Percentiles rank a stretch among this genome's conserved stretches.
phyloP scores from a whole-genome alignment of 1,139 yeast species.

The Geotrichum carabidarum region DNA sequence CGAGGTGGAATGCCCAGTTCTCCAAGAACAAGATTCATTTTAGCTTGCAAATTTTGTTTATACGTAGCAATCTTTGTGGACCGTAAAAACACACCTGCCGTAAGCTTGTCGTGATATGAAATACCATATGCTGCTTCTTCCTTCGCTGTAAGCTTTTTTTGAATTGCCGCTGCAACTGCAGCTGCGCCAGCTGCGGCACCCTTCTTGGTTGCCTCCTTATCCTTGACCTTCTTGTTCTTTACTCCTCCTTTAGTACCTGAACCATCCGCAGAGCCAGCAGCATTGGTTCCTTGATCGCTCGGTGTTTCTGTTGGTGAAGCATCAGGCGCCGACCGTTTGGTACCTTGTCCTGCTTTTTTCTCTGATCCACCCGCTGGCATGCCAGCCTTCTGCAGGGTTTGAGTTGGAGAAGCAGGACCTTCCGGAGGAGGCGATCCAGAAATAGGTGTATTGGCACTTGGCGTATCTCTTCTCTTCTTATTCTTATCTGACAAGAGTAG shows the following conservation, averaged over 20 bases:
- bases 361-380: conserved; percentile 15
- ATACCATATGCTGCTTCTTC: conserved; percentile 87
- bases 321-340: conserved; percentile 9
- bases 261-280: background rate
- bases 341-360: conserved; percentile 1
- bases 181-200: conserved; percentile 31
- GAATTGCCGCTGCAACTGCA: conserved; percentile 41
- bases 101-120: conserved; percentile 71
- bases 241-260: background rate
- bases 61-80: conserved; percentile 60
- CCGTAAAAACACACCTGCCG: conserved; percentile 73
- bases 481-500: conserved; percentile 73
- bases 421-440: conserved; percentile 35
- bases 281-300: conserved; percentile 10
- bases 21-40: conserved; percentile 64
- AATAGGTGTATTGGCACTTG: conserved; percentile 13
- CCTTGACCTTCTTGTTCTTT: conserved; percentile 20
- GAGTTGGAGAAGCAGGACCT: conserved; percentile 39
- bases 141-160: conserved; percentile 60
- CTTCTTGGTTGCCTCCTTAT: conserved; percentile 22
- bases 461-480: conserved; percentile 47
- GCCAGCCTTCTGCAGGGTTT: conserved; percentile 43
- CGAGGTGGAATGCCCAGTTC: conserved; percentile 73
- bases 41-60: conserved; percentile 70
- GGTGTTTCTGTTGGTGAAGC: conserved; percentile 13